Percentiles rank a stretch among this genome's conserved stretches.
These are phyloP conservation scores for Lumnitzera racemosa DNA, from an alignment of 345 rosid species.

Conservation along the genomic window DNA sequence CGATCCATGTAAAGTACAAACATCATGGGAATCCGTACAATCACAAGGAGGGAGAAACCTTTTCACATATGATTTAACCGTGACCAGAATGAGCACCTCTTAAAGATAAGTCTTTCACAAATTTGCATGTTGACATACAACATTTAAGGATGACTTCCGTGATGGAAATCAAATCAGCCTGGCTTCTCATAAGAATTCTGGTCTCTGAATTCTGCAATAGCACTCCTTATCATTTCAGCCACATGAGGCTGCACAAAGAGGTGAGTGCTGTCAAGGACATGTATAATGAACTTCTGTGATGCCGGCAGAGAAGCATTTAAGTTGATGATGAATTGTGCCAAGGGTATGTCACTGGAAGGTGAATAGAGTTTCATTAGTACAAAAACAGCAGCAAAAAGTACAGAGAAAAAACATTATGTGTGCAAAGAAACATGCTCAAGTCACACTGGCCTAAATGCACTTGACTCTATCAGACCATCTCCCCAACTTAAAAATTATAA, in stretches of 20 bases:
- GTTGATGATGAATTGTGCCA: constrained; percentile 80
- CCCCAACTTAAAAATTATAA: too few relatives aligned
- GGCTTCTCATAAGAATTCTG: constrained; percentile 90
- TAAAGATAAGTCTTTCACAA: too few relatives aligned
- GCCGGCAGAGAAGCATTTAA: constrained; percentile 57
- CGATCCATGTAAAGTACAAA: too few relatives aligned
- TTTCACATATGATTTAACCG: too few relatives aligned
- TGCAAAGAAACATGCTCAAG: too few relatives aligned
- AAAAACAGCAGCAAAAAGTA: background rate
- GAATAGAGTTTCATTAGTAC: background rate
- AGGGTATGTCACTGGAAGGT: constrained; percentile 61
- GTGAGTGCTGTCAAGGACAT: constrained; percentile 59
- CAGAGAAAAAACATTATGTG: background rate
- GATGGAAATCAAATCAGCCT: constrained; percentile 13
- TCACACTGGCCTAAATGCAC: too few relatives aligned
- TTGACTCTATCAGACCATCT: too few relatives aligned
- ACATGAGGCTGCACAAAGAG: constrained; percentile 73
- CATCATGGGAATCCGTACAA: too few relatives aligned
- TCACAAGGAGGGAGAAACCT: too few relatives aligned
- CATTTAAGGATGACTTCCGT: too few relatives aligned
- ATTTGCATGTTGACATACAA: too few relatives aligned
- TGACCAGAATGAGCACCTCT: too few relatives aligned
- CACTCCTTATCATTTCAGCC: constrained; percentile 60
- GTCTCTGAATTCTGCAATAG: constrained; percentile 73
- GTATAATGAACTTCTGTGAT: constrained; percentile 79